These are phyloP conservation scores for Trametes hirsuta DNA, from an alignment of 1,284 basidiomycete genomes.

Conservation along the genomic window DNA sequence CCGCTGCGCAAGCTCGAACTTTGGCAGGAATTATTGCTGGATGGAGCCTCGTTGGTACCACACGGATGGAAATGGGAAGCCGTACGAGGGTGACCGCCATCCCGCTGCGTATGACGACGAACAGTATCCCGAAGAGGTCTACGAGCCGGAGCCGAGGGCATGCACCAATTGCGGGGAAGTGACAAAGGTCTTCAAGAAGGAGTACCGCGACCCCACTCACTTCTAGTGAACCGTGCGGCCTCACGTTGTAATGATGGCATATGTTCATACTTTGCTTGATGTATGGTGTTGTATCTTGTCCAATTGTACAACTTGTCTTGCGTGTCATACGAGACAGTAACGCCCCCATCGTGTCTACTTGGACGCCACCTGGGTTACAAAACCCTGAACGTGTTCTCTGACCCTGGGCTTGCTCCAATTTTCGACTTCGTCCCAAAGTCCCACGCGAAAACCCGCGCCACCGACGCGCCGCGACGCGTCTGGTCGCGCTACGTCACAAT, in stretches of 20 bases:
- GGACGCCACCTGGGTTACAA: too few species aligned
- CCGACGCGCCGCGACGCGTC: slow-evolving; percentile 8
- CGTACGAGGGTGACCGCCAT: slow-evolving; percentile 39
- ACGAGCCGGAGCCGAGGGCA: slow-evolving; percentile 33
- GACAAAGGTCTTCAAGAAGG: slow-evolving; percentile 31
- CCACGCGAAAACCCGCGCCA: not conserved
- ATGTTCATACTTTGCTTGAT: too few species aligned
- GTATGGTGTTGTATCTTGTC: too few species aligned
- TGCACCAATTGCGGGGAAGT: slow-evolving; percentile 40
- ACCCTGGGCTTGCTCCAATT: too few species aligned
- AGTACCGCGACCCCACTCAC: not conserved
- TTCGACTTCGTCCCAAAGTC: too few species aligned
- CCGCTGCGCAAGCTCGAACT: slow-evolving; percentile 40
- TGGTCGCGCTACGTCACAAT: slow-evolving; percentile 13
- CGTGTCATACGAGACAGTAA: too few species aligned
- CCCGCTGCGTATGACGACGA: slow-evolving; percentile 21
- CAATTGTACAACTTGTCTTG: too few species aligned
- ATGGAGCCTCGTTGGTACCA: slow-evolving; percentile 38
- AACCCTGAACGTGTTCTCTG: too few species aligned
- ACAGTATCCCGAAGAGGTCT: slow-evolving; percentile 26
- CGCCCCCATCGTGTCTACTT: too few species aligned
- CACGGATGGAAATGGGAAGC: slow-evolving; percentile 28
- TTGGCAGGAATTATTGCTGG: slow-evolving; percentile 38
- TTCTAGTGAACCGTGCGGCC: not conserved
- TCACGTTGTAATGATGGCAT: too few species aligned